These are phyloP conservation scores for Dorcoceras hygrometricum DNA, from an alignment of 257 asterid genomes.

Conservation along the genomic window DNA sequence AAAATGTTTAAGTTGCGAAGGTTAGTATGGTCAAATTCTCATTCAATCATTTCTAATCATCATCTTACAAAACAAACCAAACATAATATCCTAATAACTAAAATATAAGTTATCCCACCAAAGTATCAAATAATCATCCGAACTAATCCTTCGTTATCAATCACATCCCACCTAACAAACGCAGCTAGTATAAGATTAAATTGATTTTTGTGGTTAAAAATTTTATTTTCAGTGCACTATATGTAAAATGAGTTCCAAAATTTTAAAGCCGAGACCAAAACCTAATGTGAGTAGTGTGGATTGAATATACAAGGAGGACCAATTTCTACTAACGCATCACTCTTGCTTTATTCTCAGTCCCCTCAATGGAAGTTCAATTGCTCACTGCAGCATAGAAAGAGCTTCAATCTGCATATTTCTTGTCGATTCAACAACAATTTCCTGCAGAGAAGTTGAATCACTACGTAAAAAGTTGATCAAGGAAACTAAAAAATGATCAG, in stretches of 20 bases:
- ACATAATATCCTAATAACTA: no score
- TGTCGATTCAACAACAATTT: not conserved
- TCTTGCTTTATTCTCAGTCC: not conserved
- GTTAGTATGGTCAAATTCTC: no score
- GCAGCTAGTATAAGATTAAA: no score
- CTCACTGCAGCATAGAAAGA: not conserved
- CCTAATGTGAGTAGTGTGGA: not conserved
- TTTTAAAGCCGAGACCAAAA: not conserved
- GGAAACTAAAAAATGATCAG: constrained; percentile 1
- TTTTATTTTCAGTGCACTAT: no score
- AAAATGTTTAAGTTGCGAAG: no score
- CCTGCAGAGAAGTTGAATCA: not conserved
- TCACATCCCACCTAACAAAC: no score
- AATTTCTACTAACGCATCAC: not conserved
- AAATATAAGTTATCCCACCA: no score
- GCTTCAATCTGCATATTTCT: not conserved
- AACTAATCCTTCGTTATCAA: no score
- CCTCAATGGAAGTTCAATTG: not conserved
- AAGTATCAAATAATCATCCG: no score
- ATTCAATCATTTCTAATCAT: no score
- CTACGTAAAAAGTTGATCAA: not conserved
- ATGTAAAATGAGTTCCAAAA: not conserved
- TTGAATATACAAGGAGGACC: not conserved
- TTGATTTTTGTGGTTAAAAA: no score
- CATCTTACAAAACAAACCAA: no score